Percentiles rank a stretch among this genome's conserved stretches.
phyloP scores from a whole-genome alignment of 139 green algal species.

The Yamagishiella unicocca region DNA sequence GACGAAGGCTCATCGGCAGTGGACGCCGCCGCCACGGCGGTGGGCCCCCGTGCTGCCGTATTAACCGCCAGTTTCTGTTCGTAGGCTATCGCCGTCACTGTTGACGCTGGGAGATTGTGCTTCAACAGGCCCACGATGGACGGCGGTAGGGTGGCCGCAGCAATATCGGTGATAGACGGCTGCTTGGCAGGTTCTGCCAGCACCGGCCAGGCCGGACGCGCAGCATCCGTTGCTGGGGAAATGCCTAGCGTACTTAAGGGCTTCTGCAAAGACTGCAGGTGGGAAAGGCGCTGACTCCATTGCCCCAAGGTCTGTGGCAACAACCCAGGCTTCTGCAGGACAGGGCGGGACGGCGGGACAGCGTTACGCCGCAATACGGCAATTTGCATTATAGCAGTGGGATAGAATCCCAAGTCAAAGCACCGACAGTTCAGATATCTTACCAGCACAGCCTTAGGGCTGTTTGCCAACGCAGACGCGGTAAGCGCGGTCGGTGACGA shows the following conservation, averaged over 20 bases:
- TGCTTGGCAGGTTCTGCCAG: neutral
- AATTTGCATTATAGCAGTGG: too few species aligned
- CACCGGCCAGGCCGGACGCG: neutral
- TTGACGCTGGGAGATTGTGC: neutral
- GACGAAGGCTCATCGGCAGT: neutral
- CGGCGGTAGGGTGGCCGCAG: conserved; percentile 28
- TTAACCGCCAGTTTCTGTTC: neutral
- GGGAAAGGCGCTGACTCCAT: conserved; percentile 25
- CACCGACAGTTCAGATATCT: too few species aligned
- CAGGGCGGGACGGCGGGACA: too few species aligned
- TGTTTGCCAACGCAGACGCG: neutral
- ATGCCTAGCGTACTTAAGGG: neutral
- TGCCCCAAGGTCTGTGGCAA: conserved; percentile 18
- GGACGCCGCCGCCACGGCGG: neutral
- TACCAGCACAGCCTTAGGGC: neutral
- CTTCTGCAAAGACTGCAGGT: conserved; percentile 34
- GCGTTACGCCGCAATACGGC: too few species aligned
- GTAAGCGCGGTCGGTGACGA: neutral
- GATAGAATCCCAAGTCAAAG: too few species aligned
- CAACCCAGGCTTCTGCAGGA: neutral
- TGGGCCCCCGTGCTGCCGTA: neutral
- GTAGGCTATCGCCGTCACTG: neutral
- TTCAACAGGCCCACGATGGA: conserved; percentile 22
- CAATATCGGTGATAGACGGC: neutral
- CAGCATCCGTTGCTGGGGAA: neutral